Evolutionary conservation across 2,329 filamentous ascomycete genomes (phyloP), one percentile per base, ranked within the genome.

Genomic region (Arthrobotrys entomopaga): DNA sequence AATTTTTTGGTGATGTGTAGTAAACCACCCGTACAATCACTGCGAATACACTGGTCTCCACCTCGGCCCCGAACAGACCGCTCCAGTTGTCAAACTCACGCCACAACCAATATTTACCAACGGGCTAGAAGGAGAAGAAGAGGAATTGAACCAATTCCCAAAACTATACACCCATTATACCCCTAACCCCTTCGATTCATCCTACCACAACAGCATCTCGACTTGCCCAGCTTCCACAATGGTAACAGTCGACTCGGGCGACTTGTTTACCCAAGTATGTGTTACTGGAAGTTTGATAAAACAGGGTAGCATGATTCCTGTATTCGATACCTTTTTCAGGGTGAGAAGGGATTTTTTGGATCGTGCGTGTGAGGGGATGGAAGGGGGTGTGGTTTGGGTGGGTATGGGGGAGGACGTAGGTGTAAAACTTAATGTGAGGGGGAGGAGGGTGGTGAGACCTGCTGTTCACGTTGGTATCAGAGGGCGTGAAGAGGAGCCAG

Each of bases 331-430:
- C 20, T 73, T 65, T 38, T 73, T 73, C 42, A 46, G 69, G 29
- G 69, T 73, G 8, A 48, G 56, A 38, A 22, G 69, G 22, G 26
- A 63, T 42, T 73, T 61, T 61, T 8, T 73, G 7, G 69, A 73
- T 48, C 34, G 42, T n/a, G 61, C 61, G 8, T 60, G 48, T 11
- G 69, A 61, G n/a, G 53, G 22, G 1, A 11, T 8, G 16, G 26
- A 29, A 7, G 19, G 40, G 2, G 19, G 6, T 6, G 40, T 66
- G 8, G 52, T 60, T 22, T 73, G 69, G 69, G 69, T 73, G 24
- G 69, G 69, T 1, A 63, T 73, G 54, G 69, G 69, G 19, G 69
- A 73, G 43, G 65, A 73, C 22, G 64, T 73, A 19, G 69, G 69
- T 13, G 16, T 73, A 20, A 73, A 61, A 22, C 56, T 73, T 10